Evolutionary conservation across 768 basidiomycete genomes (phyloP), one percentile per base, ranked within the genome.

Genomic region (Ramaria rubella): DNA sequence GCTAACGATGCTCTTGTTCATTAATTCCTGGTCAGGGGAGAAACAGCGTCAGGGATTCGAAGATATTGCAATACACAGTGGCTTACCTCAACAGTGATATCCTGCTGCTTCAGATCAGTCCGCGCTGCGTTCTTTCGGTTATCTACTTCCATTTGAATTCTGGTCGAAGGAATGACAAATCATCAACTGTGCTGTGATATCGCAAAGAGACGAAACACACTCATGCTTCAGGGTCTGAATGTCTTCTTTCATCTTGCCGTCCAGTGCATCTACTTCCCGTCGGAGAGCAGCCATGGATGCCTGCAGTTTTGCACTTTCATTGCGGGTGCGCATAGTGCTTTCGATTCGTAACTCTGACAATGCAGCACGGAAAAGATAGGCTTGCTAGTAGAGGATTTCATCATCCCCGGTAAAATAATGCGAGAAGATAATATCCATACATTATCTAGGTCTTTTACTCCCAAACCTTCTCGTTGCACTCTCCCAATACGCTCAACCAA

Each of bases 71-170:
- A 48, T 51, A 56, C 24, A 23, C 30, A 44, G 6, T 26, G 50
- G 67, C 74, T 19, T 40, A 87, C 90, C 79, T 93, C 90, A 36
- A 95, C 91, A 33, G 75, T 73, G 58, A 97, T 87, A 63, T 93
- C 93, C 62, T 86, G 83, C 52, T 77, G 79, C 70, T 94, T 95
- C 58, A 90, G 65, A 51, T 97, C 94, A 1, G 84, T 77, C 65
- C 85, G 87, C 14, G 85, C 81, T 67, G 98, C 96, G 61, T 87
- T 91, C 75, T 94, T 97, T 57, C 95, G 79, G 60, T 85, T 93
- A 64, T 95, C 92, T 58, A 97, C 77, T 55, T 99, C 96, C 85
- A 98, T 93, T 70, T 97, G 94, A 50, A 94, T 90, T 65, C 94
- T 96, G 58, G 3, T 15, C 33, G 54, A 42, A n/a, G 49, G 43